These are phyloP conservation scores for Mitragyna speciosa DNA, from an alignment of 257 asterid genomes.

Conservation along the genomic window DNA sequence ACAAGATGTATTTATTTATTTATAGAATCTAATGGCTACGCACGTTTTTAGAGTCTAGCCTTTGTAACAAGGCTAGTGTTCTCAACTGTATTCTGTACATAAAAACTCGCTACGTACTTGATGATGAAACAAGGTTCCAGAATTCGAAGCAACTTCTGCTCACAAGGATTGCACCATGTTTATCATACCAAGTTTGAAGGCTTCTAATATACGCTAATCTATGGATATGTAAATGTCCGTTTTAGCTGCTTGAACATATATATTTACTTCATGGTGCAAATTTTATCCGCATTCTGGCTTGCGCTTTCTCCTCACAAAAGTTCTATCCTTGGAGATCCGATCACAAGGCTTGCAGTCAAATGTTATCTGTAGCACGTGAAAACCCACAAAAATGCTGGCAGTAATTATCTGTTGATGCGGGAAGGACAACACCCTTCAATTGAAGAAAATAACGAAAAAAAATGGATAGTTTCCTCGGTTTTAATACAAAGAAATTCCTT, in stretches of 20 bases:
- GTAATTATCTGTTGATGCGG: neutral
- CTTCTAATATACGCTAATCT: neutral
- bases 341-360: too few species aligned
- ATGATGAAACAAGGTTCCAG: neutral
- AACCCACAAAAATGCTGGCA: neutral
- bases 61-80: too few species aligned
- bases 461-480: neutral
- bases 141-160: neutral
- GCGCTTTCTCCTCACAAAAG: neutral
- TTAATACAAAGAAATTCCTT: neutral
- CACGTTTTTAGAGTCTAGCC: too few species aligned
- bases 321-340: too few species aligned
- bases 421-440: neutral
- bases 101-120: neutral
- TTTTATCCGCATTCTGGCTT: too few species aligned
- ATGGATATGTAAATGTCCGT: neutral
- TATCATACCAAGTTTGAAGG: too few species aligned
- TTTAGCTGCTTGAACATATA: neutral
- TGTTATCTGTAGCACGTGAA: constrained; percentile 2
- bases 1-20: too few species aligned
- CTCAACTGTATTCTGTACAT: neutral
- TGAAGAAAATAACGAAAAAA: neutral
- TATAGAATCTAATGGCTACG: too few species aligned
- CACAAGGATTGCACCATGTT: neutral
- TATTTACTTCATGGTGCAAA: too few species aligned